Evolutionary conservation across 164 flowering plant genomes (phyloP).

Genomic region (Dillenia turbinata): DNA sequence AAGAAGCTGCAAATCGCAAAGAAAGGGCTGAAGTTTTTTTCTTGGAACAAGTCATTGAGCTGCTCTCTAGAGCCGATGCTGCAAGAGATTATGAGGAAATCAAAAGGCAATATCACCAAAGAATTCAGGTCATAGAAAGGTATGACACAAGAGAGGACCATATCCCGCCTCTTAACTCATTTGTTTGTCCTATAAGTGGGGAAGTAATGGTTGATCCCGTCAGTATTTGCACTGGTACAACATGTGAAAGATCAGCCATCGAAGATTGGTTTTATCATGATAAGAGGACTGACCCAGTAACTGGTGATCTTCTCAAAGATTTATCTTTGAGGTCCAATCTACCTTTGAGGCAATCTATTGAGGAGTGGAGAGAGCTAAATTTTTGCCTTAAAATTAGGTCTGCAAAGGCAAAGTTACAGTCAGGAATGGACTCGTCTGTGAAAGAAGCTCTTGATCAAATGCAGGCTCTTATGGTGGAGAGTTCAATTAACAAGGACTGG

Average conservation of each 20-base stretch:
- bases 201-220: constrained; percentile 71
- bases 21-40: constrained; percentile 57
- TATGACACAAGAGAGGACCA: constrained; percentile 31
- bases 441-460: constrained; percentile 48
- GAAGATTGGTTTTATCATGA: constrained; percentile 51
- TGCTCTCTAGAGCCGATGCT: constrained; percentile 70
- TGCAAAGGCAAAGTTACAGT: constrained; percentile 36
- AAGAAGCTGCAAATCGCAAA: constrained; percentile 59
- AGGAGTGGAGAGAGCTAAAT: constrained; percentile 78
- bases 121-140: constrained; percentile 40
- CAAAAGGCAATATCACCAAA: constrained; percentile 35
- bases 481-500: constrained; percentile 69
- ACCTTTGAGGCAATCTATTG: constrained; percentile 56
- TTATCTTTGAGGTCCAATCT: constrained; percentile 48
- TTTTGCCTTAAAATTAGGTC: constrained; percentile 57
- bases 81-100: constrained; percentile 60
- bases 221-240: constrained; percentile 65
- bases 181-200: constrained; percentile 42
- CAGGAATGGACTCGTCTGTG: constrained; percentile 23
- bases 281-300: constrained; percentile 50
- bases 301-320: constrained; percentile 50
- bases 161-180: constrained; percentile 48
- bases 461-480: constrained; percentile 47
- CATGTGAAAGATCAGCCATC: constrained; percentile 59
- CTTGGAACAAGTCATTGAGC: constrained; percentile 60